Conservation (phyloP, 805 yeast species). For the Cyberlindnera maritima region DNA sequence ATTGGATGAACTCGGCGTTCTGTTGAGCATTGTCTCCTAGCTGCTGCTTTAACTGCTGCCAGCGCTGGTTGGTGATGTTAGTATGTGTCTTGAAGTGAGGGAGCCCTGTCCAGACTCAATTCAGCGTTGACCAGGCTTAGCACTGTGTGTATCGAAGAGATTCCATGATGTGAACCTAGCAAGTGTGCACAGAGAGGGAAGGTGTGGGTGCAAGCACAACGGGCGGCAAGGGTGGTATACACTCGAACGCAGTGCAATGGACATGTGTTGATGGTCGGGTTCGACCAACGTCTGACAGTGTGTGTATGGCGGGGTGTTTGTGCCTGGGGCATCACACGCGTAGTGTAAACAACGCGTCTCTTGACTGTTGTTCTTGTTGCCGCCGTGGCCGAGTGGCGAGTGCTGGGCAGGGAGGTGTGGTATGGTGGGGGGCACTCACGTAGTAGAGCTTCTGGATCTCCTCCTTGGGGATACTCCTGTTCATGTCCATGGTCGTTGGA, state of each 20-base stretch:
- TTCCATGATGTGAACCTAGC: neutral
- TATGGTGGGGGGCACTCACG: constrained; percentile 16
- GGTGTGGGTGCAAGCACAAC: too few species aligned
- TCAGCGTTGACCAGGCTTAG: neutral
- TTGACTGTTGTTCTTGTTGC: neutral
- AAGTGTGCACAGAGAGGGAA: neutral
- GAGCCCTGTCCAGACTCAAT: too few species aligned
- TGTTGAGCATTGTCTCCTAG: constrained; percentile 52
- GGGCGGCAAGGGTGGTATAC: too few species aligned
- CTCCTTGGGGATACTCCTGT: constrained; percentile 25
- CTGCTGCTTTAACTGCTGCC: constrained; percentile 54
- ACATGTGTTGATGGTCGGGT: too few species aligned
- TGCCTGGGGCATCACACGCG: neutral
- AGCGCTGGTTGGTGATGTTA: constrained; percentile 38
- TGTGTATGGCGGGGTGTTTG: neutral
- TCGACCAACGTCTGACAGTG: neutral
- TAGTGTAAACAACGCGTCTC: constrained; percentile 7
- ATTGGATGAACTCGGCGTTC: constrained; percentile 56
- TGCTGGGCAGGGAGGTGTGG: neutral
- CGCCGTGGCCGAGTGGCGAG: constrained; percentile 3
- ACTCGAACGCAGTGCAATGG: too few species aligned
- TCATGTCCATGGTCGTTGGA: constrained; percentile 22
- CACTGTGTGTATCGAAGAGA: neutral
- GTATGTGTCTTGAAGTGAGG: neutral
- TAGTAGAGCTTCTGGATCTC: constrained; percentile 28